Evolutionary conservation across 176 grass and related monocot genomes (phyloP).

Genomic region (Carex myosuroides): DNA sequence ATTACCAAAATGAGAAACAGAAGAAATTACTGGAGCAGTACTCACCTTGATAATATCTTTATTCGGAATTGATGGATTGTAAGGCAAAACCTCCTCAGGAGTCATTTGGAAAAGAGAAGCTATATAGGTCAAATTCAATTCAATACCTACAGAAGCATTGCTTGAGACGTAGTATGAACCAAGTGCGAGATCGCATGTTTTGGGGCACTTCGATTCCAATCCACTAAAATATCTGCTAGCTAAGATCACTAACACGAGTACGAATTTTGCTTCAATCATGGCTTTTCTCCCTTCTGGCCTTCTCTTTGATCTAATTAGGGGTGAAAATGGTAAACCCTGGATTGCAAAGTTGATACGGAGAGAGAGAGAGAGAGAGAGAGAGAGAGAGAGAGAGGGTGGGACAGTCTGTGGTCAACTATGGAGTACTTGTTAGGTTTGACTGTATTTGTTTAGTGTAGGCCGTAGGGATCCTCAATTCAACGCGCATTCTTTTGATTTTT

Average conservation of each 20-base stretch:
- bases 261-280: background rate
- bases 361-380: background rate
- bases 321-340: background rate
- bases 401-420: conserved; percentile 14
- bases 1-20: background rate
- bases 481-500: too few species aligned
- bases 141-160: background rate
- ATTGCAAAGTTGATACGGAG: background rate
- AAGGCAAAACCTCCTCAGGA: background rate
- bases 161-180: conserved; percentile 37
- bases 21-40: background rate
- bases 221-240: background rate
- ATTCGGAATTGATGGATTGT: conserved; percentile 26
- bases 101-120: conserved; percentile 9
- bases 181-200: conserved; percentile 37
- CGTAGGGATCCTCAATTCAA: too few species aligned
- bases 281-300: background rate
- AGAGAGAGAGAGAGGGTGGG: background rate
- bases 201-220: conserved; percentile 23
- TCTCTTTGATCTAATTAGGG: background rate
- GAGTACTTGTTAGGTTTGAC: background rate
- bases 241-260: background rate
- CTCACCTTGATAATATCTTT: conserved; percentile 11
- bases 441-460: too few species aligned
- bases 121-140: conserved; percentile 48